Conservation (phyloP, 1,139 yeast species). For the Ogataea hybrid region DNA sequence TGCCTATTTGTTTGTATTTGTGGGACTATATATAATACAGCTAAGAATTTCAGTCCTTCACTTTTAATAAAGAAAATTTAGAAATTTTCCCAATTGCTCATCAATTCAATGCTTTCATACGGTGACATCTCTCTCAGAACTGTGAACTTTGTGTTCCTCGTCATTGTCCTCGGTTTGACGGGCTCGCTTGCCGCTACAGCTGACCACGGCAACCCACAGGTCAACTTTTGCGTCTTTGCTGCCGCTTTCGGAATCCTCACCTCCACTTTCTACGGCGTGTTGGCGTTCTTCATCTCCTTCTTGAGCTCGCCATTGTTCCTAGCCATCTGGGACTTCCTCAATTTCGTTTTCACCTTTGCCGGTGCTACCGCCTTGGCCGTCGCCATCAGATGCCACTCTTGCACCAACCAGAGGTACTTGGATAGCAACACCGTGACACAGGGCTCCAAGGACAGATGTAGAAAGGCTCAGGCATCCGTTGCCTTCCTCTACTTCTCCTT, state of each 20-base stretch:
- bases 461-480: conserved; percentile 89
- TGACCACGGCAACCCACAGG: conserved; percentile 65
- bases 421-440: conserved; percentile 66
- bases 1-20: conserved; percentile 12
- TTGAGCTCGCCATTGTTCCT: conserved; percentile 86
- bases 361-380: conserved; percentile 95
- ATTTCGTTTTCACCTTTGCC: conserved; percentile 87
- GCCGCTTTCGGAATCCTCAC: conserved; percentile 83
- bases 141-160: conserved; percentile 70
- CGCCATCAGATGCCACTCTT: conserved; percentile 81
- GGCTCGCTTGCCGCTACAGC: conserved; percentile 80
- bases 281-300: conserved; percentile 74
- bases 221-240: conserved; percentile 83
- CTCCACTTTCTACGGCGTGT: conserved; percentile 74
- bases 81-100: conserved; percentile 7
- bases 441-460: conserved; percentile 81
- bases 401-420: conserved; percentile 66
- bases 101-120: conserved; percentile 46
- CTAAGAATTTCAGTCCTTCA: conserved; percentile 5
- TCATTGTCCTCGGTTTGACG: conserved; percentile 78
- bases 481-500: conserved; percentile 91
- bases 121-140: conserved; percentile 76
- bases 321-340: conserved; percentile 76
- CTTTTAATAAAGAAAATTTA: conserved; percentile 4
- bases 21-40: conserved; percentile 11